Base-by-base conservation (phyloP, 2,329 filamentous ascomycete genomes). In the Kalmusia sp. region DNA sequence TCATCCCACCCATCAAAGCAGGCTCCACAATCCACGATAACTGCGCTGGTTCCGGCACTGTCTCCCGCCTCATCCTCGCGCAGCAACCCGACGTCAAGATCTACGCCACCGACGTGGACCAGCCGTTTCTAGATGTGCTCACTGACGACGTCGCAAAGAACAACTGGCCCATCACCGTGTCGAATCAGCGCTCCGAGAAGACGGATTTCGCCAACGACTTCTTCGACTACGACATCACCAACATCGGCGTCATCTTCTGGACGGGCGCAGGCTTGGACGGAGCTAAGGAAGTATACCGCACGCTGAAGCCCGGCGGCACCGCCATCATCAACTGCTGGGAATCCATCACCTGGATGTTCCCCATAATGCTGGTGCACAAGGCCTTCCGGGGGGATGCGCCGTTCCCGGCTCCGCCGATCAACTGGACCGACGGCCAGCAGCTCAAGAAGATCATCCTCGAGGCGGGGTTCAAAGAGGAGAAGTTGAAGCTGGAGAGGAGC, bases 211-310 rank as follows among this genome's bases (percentile, higher is more conserved):
- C 50, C 3, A 69, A 75, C 48, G 57, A 63, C 3, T 62, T 58
- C 21, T 79, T 79, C 61, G 71, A 69, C 0, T 71, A 75, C 57
- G 68, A 63, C 3, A 62, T 79, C 48, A 78, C 71, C 4, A 77
- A 75, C 58, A 71, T 78, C 27, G 75, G 71, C 6, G 66, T 79
- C 39, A 63, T 77, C 49, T 76, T 76, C 55, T 75, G 72, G 35
- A 28, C 51, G 0, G 61, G 66, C 48, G 61, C 51, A 1, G 65
- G 68, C 0, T 55, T 68, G 3, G 65, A 62, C 21, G 76, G 71
- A 34, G 71, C 74, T 0, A 64, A 57, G 9, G 75, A 78, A 49
- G 69, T 78, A 24, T 61, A 65, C 50, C 68, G 77, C 30, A 78
- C 76, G 0, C 67, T 79, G 1, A 61, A 67, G 30, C 67, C 70